Conservation (phyloP, 176 grass and related monocot genomes). For the Phoenix roebelenii region DNA sequence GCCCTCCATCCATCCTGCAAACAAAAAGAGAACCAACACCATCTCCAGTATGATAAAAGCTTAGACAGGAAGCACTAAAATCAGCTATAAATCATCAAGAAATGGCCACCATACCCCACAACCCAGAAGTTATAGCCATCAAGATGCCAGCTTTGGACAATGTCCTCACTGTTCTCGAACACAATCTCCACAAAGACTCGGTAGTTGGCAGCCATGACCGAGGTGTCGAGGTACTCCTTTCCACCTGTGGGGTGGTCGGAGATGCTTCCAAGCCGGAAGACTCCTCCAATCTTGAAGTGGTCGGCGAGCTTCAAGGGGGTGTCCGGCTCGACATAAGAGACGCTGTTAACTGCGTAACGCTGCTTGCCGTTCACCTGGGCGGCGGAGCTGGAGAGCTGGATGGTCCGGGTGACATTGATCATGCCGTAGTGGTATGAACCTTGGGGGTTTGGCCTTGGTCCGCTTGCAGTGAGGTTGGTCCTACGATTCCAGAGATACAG, state of each 20-base stretch:
- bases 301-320: slow-evolving; percentile 87
- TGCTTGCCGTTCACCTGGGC: slow-evolving; percentile 33
- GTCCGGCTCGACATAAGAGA: slow-evolving; percentile 62
- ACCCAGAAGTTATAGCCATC: slow-evolving; percentile 78
- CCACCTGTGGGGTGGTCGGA: slow-evolving; percentile 25
- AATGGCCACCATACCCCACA: slow-evolving; percentile 39
- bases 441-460: slow-evolving; percentile 83
- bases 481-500: slow-evolving; percentile 10
- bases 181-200: slow-evolving; percentile 64
- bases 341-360: slow-evolving; percentile 65
- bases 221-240: slow-evolving; percentile 28
- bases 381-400: slow-evolving; percentile 54
- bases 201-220: slow-evolving; percentile 71
- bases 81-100: too few species aligned
- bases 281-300: slow-evolving; percentile 62
- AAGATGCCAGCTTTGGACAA: slow-evolving; percentile 77
- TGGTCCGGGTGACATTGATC: slow-evolving; percentile 66
- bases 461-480: slow-evolving; percentile 80
- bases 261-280: slow-evolving; percentile 52
- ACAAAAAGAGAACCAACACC: neutral
- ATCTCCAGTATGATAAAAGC: neutral
- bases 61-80: neutral
- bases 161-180: slow-evolving; percentile 52
- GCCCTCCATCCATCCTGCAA: slow-evolving; percentile 56
- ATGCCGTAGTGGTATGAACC: slow-evolving; percentile 87